phyloP scores from a whole-genome alignment of 2,329 filamentous ascomycete genomes.

The Colletotrichum tropicicola region DNA sequence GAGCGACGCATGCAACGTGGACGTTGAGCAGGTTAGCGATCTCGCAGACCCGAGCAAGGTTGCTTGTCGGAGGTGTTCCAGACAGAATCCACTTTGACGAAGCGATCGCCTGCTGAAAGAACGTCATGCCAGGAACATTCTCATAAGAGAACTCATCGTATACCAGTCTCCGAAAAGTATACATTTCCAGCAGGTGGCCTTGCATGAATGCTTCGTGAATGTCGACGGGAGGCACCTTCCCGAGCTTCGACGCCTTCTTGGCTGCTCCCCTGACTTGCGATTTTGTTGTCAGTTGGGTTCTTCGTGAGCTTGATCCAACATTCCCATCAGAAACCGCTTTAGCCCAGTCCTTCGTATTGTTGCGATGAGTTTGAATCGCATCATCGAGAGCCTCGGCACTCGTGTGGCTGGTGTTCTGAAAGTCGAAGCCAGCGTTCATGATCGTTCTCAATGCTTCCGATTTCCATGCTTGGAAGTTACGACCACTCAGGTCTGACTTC shows the following conservation, averaged over 20 bases:
- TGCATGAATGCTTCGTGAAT: constrained; percentile 22
- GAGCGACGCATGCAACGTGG: constrained; percentile 48
- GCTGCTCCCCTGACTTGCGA: background rate
- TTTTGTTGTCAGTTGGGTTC: constrained; percentile 5
- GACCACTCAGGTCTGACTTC: background rate
- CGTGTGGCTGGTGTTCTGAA: background rate
- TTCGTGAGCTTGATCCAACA: constrained; percentile 21
- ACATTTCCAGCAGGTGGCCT: constrained; percentile 43
- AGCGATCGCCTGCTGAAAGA: constrained; percentile 43
- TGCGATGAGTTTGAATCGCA: background rate
- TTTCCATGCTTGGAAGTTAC: constrained; percentile 17
- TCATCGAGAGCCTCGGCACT: background rate
- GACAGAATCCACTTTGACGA: constrained; percentile 53
- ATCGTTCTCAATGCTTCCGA: constrained; percentile 1
- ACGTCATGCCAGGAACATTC: constrained; percentile 39
- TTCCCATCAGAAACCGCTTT: background rate
- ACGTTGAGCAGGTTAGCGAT: constrained; percentile 45
- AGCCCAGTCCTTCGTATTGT: background rate
- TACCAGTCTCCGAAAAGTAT: constrained; percentile 48
- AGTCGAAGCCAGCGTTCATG: background rate
- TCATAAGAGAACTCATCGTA: constrained; percentile 55
- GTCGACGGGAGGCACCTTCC: background rate
- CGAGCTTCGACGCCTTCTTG: constrained; percentile 14
- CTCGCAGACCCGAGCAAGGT: constrained; percentile 45
- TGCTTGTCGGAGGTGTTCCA: constrained; percentile 48